phyloP scores from a whole-genome alignment of 805 yeast genomes.

The Yarrowia sp. region DNA sequence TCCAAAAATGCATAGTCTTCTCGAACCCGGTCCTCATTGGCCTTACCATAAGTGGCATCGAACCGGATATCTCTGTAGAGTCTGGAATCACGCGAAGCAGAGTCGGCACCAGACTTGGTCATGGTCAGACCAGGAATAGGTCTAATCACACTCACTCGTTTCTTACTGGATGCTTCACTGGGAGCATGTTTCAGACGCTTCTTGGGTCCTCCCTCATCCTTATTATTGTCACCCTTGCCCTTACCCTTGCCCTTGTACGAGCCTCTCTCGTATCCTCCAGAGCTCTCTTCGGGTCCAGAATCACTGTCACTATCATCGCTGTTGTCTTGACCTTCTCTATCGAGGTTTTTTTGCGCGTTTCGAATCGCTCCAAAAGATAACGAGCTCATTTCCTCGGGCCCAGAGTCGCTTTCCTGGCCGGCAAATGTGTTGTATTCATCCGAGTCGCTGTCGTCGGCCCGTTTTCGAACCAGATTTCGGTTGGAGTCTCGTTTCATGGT shows the following conservation, averaged over 20 bases:
- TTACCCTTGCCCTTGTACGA: neutral
- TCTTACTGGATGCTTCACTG: constrained; percentile 68
- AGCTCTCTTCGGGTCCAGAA: constrained; percentile 28
- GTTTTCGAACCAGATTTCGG: neutral
- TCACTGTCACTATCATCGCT: constrained; percentile 8
- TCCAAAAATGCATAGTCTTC: constrained; percentile 81
- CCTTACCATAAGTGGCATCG: constrained; percentile 84
- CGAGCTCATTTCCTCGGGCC: constrained; percentile 25
- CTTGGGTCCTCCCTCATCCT: constrained; percentile 19
- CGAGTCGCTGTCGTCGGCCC: constrained; percentile 9
- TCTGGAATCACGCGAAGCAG: constrained; percentile 9
- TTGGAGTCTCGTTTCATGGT: constrained; percentile 19
- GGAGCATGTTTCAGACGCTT: constrained; percentile 82
- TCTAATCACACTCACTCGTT: constrained; percentile 64
- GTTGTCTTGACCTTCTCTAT: constrained; percentile 13
- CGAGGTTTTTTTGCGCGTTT: constrained; percentile 33
- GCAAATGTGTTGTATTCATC: neutral
- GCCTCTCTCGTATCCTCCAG: constrained; percentile 28
- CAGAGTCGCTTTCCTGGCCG: constrained; percentile 1
- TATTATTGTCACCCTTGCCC: neutral
- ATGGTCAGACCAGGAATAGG: constrained; percentile 51
- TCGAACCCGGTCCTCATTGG: constrained; percentile 63
- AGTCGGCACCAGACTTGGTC: constrained; percentile 35
- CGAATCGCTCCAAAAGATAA: constrained; percentile 35
- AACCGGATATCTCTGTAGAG: constrained; percentile 81